Base-by-base conservation (phyloP, 2,329 filamentous ascomycete genomes). In the Fusarium nisikadoi region DNA sequence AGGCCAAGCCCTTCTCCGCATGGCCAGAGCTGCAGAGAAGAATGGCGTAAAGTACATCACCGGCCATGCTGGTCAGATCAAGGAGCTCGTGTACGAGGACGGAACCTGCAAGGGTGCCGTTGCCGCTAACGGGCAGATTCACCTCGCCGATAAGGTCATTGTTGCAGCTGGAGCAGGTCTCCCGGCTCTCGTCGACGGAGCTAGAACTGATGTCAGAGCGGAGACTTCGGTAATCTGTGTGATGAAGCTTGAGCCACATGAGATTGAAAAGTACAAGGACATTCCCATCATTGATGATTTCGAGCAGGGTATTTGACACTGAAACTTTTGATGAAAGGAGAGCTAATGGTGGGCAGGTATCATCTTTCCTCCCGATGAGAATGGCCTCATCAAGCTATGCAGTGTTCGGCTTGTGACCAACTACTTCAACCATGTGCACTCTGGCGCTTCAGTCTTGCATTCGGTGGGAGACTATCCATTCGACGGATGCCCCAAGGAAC, bases 121-220 rank as follows among this genome's bases (percentile, higher is more conserved):
- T 13, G 80, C 92, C 23, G 76, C 75, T 6, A 82, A 86, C 62
- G 85, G 84, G 2, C 79, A 80, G 7, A 81, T 80, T 17, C 72
- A 92, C 29, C 79, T 79, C 6, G 90, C 90, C 13, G 88, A 90
- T 69, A 81, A 91, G 11, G 87, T 90, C 33, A 83, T 93, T 46
- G 83, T 93, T 8, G 90, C 92, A 5, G 87, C 90, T 8, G 91
- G 91, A 23, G 90, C 91, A 27, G 92, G 90, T 88, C 90, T 89
- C 14, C 84, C 87, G 1, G 85, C 86, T 20, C 83, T 93, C 43
- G 81, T 93, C 60, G 89, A 92, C 1, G 73, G 73, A 75, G 83
- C 92, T 0, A 85, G 87, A 43, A 90, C 89, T 36, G 86, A 90
- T 49, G 88, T 88, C 42, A 85, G 87, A 55, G 88, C 91, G 3